Evolutionary conservation across 1,284 basidiomycete species (phyloP).

Genomic region (Porodaedalea pini): DNA sequence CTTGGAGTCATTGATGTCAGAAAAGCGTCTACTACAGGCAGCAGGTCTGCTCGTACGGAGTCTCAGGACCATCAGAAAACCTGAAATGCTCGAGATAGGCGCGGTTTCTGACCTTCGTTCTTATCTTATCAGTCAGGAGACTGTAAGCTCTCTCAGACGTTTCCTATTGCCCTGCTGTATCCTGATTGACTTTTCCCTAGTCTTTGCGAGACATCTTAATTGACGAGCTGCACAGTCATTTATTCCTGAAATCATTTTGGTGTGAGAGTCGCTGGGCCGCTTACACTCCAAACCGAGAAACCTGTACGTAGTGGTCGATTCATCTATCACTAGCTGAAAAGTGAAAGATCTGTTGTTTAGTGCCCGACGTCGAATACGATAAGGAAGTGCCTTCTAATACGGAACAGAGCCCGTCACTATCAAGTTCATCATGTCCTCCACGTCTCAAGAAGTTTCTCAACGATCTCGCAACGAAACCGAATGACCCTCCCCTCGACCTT

Average conservation of each 20-base stretch:
- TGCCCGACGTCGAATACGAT: slow-evolving; percentile 57
- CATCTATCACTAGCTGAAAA: slow-evolving; percentile 10
- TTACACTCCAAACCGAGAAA: slow-evolving; percentile 78
- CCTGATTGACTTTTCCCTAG: slow-evolving; percentile 37
- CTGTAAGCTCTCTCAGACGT: slow-evolving; percentile 45
- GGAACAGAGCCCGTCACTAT: slow-evolving; percentile 34
- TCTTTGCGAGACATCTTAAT: slow-evolving; percentile 88
- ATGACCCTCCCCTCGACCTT: slow-evolving; percentile 75
- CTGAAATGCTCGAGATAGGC: slow-evolving; percentile 92
- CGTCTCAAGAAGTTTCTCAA: slow-evolving; percentile 66
- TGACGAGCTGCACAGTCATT: slow-evolving; percentile 94
- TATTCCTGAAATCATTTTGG: slow-evolving; percentile 98
- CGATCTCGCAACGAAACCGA: slow-evolving; percentile 70
- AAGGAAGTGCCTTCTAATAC: slow-evolving; percentile 37
- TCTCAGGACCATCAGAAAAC: slow-evolving; percentile 86
- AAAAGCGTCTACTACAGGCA: slow-evolving; percentile 90
- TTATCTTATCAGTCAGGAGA: slow-evolving; percentile 87
- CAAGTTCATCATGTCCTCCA: slow-evolving; percentile 34
- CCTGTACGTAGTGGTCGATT: slow-evolving; percentile 49
- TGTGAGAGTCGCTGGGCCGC: slow-evolving; percentile 90
- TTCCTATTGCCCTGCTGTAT: neutral
- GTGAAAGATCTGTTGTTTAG: slow-evolving; percentile 32
- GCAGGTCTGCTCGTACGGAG: slow-evolving; percentile 86
- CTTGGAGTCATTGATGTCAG: slow-evolving; percentile 91
- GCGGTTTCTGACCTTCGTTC: slow-evolving; percentile 86